A percentile compares a stretch with the other conserved stretches of the same genome.
These are phyloP conservation scores for Candida glucosophila DNA, from an alignment of 1,139 yeast species.

Conservation along the genomic window DNA sequence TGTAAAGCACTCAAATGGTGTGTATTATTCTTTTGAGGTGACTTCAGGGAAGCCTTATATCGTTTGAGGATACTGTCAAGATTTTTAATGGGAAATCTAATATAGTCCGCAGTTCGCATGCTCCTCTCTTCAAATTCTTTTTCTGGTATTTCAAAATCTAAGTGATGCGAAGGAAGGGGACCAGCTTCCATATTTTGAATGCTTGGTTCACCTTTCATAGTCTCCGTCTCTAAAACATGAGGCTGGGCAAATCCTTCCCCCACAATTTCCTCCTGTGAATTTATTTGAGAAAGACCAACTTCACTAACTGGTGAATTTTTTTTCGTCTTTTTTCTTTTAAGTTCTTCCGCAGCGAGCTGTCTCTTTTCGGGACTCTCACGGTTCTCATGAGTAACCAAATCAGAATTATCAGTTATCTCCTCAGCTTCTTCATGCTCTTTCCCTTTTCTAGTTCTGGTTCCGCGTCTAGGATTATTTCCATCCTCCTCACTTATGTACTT, in stretches of 20 bases:
- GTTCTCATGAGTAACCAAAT: too few species aligned
- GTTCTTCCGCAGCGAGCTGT: not conserved
- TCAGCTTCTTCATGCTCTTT: conserved; percentile 13
- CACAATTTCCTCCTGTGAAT: not conserved
- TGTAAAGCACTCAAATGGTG: not conserved
- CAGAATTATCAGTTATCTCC: conserved; percentile 2
- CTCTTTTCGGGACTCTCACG: too few species aligned
- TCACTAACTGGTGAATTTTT: too few species aligned
- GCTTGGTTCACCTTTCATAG: conserved; percentile 6
- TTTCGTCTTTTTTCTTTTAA: too few species aligned
- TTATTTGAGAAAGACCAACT: too few species aligned
- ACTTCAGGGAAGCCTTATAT: conserved; percentile 8
- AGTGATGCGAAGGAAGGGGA: conserved; percentile 14
- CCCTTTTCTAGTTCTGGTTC: conserved; percentile 23
- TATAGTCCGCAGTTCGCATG: conserved; percentile 7
- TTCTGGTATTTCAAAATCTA: conserved; percentile 9
- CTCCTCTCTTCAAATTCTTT: conserved; percentile 12
- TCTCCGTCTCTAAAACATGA: conserved; percentile 1
- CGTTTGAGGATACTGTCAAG: conserved; percentile 8
- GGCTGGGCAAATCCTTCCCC: conserved; percentile 11
- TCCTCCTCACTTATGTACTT: conserved; percentile 46
- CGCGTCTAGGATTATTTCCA: conserved; percentile 21
- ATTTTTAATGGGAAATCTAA: conserved; percentile 16
- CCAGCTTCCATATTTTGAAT: conserved; percentile 29
- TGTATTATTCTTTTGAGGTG: conserved; percentile 3